Base-by-base conservation (phyloP, 2,329 filamentous ascomycete genomes). In the Fusarium sp. region DNA sequence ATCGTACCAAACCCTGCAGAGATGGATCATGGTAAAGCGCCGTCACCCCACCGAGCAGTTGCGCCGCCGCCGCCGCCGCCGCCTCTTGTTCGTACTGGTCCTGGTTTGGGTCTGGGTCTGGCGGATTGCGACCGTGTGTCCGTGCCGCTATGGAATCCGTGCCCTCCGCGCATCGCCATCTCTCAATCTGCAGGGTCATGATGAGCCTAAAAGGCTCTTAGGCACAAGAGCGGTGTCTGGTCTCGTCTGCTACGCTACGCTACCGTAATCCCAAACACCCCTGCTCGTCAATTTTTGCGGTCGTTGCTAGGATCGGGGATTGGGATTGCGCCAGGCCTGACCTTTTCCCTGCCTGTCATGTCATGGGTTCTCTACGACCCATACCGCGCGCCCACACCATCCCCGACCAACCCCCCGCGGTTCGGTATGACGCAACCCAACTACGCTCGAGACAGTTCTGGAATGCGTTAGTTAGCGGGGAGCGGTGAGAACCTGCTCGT, bases 381-480 rank as follows among this genome's bases (percentile, higher is more conserved):
- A 69, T 74, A 65, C 69, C 20, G 30, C 54, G 54, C 54, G 32
- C 67, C 69, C 70, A 70, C 68, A 64, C 58, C 64, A 45, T 68
- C 71, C 74, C 67, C 76, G 72, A 72, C 70, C 57, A 70, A 66
- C 45, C 69, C 47, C 66, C 60, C 65, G 32, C 65, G 62, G 65
- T 66, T 76, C 64, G 70, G 70, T 73, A 79, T 79, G 77, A 79
- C 77, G 75, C 77, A 79, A 78, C 71, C 59, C 62, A 66, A 66
- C 70, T 61, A 65, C 69, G 61, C 66, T 69, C 58, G 65, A 69
- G 66, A 66, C 69, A 63, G 66, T 68, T 66, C 72, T 78, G 70
- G 69, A 74, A 77, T 69, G 70, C 68, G 62, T 73, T 66, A 64
- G 63, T 62, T 63, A 59, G 68, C 74, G 65, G 66, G 64, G 72